Conservation (phyloP, 2,329 filamentous ascomycete species). For the Grosmannia serpens region DNA sequence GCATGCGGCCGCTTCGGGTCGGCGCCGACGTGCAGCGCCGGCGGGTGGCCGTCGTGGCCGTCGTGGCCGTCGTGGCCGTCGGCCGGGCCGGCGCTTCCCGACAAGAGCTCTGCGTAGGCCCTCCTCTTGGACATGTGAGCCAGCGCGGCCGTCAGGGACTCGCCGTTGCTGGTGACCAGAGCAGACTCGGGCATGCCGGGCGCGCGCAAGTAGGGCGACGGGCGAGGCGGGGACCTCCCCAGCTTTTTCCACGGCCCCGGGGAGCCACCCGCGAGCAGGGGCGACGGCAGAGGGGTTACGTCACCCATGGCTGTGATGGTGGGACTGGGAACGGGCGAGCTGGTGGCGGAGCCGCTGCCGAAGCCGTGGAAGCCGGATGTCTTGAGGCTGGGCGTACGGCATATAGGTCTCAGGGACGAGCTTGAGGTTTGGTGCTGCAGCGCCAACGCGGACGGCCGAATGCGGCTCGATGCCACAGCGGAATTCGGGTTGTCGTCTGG, state of each 20-base stretch:
- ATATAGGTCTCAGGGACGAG: conserved; percentile 38
- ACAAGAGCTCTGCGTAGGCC: conserved; percentile 37
- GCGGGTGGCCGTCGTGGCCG: neutral
- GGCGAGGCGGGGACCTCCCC: conserved; percentile 31
- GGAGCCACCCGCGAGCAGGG: conserved; percentile 53
- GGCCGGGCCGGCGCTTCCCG: conserved; percentile 13
- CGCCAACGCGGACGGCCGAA: conserved; percentile 15
- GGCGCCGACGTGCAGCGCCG: conserved; percentile 8
- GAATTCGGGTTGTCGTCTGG: neutral
- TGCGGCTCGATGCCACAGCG: conserved; percentile 10
- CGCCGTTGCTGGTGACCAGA: conserved; percentile 37
- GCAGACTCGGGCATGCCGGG: conserved; percentile 30
- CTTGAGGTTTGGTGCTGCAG: conserved; percentile 29
- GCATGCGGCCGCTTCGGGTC: conserved; percentile 34
- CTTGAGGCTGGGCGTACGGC: conserved; percentile 51
- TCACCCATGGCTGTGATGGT: conserved; percentile 66
- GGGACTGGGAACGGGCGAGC: conserved; percentile 60
- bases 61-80: neutral
- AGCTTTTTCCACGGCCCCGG: conserved; percentile 55
- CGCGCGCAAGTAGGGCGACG: conserved; percentile 23
- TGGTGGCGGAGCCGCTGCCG: conserved; percentile 43
- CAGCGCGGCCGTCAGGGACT: conserved; percentile 38
- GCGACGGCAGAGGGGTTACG: conserved; percentile 68
- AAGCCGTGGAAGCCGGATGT: conserved; percentile 35
- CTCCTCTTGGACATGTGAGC: conserved; percentile 45